Conservation (phyloP, 2,329 filamentous ascomycete genomes). For the Aspergillus jensenii region DNA sequence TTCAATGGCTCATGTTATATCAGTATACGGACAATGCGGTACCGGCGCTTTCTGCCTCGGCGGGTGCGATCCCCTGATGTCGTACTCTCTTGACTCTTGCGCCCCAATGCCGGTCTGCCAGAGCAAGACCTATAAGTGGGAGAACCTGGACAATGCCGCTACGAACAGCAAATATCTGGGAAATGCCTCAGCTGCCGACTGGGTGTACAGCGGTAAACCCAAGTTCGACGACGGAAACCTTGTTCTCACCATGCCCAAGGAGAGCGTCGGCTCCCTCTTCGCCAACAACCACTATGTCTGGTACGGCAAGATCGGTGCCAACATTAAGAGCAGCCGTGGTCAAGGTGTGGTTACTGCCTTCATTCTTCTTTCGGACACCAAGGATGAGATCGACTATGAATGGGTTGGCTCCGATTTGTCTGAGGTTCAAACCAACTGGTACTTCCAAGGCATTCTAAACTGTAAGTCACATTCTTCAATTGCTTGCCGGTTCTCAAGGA, state of each 20-base stretch:
- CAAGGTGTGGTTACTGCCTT: slow-evolving; percentile 94
- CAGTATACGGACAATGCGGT: slow-evolving; percentile 91
- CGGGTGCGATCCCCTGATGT: slow-evolving; percentile 87
- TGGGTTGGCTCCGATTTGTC: slow-evolving; percentile 79
- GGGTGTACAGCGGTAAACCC: slow-evolving; percentile 81
- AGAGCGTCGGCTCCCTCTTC: slow-evolving; percentile 83
- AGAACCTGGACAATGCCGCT: slow-evolving; percentile 66
- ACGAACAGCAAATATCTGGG: slow-evolving; percentile 82
- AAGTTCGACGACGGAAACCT: slow-evolving; percentile 62
- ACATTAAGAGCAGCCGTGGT: slow-evolving; percentile 79
- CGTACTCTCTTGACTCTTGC: slow-evolving; percentile 79
- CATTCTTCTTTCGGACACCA: slow-evolving; percentile 90
- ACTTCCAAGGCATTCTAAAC: slow-evolving; percentile 88
- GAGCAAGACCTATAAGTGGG: slow-evolving; percentile 71
- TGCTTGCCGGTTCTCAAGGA: neutral
- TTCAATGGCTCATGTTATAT: slow-evolving; percentile 12
- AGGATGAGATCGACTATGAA: slow-evolving; percentile 98
- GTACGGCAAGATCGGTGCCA: slow-evolving; percentile 91
- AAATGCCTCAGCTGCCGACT: slow-evolving; percentile 75
- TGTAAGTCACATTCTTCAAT: slow-evolving; percentile 61
- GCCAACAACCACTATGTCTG: slow-evolving; percentile 87
- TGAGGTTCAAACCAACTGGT: slow-evolving; percentile 90
- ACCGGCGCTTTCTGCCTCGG: slow-evolving; percentile 93
- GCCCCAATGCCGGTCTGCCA: slow-evolving; percentile 80
- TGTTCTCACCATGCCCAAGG: slow-evolving; percentile 83